Percentiles rank a stretch among this genome's conserved stretches.
Conservation (phyloP, 805 yeast genomes). For the Spathaspora passalidarum region DNA sequence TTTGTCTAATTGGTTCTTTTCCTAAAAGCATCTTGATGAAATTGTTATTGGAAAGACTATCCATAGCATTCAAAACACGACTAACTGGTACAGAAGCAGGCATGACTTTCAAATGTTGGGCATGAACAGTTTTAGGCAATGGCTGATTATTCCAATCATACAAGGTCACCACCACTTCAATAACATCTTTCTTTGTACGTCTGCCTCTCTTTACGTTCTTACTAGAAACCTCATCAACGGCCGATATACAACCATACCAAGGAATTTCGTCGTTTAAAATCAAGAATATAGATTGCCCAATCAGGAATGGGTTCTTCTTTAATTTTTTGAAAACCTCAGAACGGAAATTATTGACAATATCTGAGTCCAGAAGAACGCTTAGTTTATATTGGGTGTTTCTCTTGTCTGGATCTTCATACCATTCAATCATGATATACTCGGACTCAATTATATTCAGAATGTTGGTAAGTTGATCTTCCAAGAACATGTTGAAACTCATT, state of each 20-base stretch:
- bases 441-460: conserved; percentile 27
- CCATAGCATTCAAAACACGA: conserved; percentile 66
- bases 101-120: conserved; percentile 38
- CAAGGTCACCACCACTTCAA: conserved; percentile 48
- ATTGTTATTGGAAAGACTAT: conserved; percentile 49
- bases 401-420: conserved; percentile 47
- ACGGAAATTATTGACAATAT: conserved; percentile 47
- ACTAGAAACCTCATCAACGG: conserved; percentile 18
- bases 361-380: conserved; percentile 43
- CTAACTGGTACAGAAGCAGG: conserved; percentile 65
- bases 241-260: conserved; percentile 60
- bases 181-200: conserved; percentile 20
- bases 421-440: conserved; percentile 48
- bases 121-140: conserved; percentile 45
- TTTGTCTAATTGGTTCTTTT: conserved; percentile 51
- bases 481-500: conserved; percentile 57
- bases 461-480: conserved; percentile 51
- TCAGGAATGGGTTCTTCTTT: conserved; percentile 57
- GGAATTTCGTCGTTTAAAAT: conserved; percentile 47
- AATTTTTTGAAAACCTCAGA: conserved; percentile 49
- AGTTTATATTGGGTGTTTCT: conserved; percentile 40
- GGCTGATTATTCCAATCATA: conserved; percentile 57
- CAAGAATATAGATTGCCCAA: conserved; percentile 57
- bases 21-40: conserved; percentile 56
- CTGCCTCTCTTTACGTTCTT: conserved; percentile 20